Base-by-base conservation (phyloP, 2,329 filamentous ascomycete genomes). In the Chrysosporium keratinophilum region DNA sequence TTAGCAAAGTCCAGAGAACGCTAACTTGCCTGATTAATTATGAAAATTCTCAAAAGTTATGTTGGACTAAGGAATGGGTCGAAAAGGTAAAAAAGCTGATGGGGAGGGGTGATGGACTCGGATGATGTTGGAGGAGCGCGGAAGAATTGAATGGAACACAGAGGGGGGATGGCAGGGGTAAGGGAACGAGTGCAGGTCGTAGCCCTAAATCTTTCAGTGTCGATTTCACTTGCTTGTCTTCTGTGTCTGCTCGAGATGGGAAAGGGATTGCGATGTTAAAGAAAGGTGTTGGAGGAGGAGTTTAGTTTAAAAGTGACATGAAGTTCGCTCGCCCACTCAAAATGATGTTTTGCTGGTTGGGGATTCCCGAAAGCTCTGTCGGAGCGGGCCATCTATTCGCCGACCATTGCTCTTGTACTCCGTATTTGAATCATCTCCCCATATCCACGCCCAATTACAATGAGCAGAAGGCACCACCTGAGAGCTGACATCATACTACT, bases 161-260 rank as follows among this genome's bases (percentile, higher is more conserved):
- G 44, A 48, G 34, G n/a, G 14, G 19, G 31, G 20, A 31, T 11
- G 34, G 37, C 23, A 50, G 52, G 39, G 59, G 58, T 60, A 61
- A 65, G 65, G 64, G 59, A 64, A 67, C 70, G 65, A 66, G 69
- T 72, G 70, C 70, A 72, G 70, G 69, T 69, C 69, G 69, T 66
- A 56, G 59, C 58, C 62, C 63, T 59, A 58, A 59, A 60, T 54
- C 58, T 60, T 61, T 60, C 58, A 59, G 45, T 50, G 56, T 48
- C 48, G 37, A 47, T 49, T 54, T 45, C 33, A 37, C 34, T 43
- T 45, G 28, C 23, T 15, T 20, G 47, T 35, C 23, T 33, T 15
- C 34, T 23, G 35, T 5, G 12, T 55, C 17, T 44, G 49, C 49
- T 17, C 9, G 42, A 46, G 33, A 44, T 37, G 45, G 12, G 50